Conservation (phyloP, 1,284 basidiomycete species). For the Omphalotus olearius region DNA sequence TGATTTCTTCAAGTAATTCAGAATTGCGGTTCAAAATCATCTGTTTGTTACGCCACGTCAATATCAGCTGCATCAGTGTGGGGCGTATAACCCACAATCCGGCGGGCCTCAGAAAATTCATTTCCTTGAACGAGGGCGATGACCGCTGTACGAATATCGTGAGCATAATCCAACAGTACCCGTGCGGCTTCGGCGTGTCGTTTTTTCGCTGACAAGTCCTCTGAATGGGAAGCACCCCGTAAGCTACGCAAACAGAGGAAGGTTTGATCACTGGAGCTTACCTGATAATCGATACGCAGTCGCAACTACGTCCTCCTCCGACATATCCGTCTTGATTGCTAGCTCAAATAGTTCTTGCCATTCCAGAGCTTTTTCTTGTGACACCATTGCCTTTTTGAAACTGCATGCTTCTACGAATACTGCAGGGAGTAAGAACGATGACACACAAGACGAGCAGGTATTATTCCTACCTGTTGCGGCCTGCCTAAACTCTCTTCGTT, state of each 20-base stretch:
- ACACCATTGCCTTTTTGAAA: slow-evolving; percentile 71
- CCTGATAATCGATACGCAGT: slow-evolving; percentile 76
- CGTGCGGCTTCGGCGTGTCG: slow-evolving; percentile 78
- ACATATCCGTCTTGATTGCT: slow-evolving; percentile 42
- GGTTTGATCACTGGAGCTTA: slow-evolving; percentile 27
- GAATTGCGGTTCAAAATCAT: slow-evolving; percentile 49
- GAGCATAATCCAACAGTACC: slow-evolving; percentile 83
- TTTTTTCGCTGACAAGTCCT: slow-evolving; percentile 79
- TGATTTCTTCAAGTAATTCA: slow-evolving; percentile 70
- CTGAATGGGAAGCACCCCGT: slow-evolving; percentile 71
- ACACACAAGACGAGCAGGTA: background rate
- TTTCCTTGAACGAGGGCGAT: slow-evolving; percentile 77
- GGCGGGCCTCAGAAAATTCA: slow-evolving; percentile 81
- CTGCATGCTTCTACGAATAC: slow-evolving; percentile 71
- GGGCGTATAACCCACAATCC: slow-evolving; percentile 55
- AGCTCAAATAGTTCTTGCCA: slow-evolving; percentile 93
- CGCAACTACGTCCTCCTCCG: slow-evolving; percentile 51
- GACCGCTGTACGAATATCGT: slow-evolving; percentile 79
- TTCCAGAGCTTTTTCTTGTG: slow-evolving; percentile 80
- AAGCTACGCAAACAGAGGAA: slow-evolving; percentile 5
- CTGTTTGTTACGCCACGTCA: slow-evolving; percentile 32
- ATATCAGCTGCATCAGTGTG: background rate
- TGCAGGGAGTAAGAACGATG: slow-evolving; percentile 24
- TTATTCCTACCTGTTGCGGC: slow-evolving; percentile 70
- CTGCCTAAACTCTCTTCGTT: slow-evolving; percentile 78